phyloP scores from a whole-genome alignment of 2,329 filamentous ascomycete genomes.

The Colletotrichum siamense region DNA sequence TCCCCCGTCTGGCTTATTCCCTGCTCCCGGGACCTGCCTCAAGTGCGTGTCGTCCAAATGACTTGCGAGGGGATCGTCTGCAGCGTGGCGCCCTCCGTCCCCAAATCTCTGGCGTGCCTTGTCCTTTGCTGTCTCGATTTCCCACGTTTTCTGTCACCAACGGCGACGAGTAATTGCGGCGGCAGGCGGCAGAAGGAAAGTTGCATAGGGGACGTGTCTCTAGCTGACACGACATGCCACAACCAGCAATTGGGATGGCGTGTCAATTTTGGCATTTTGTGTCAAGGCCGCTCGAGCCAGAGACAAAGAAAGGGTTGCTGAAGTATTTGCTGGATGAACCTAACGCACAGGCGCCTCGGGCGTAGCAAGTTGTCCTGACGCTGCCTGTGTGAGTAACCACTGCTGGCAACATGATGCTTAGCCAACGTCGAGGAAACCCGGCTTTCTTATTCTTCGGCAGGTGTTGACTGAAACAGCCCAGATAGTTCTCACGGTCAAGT shows the following conservation, averaged over 20 bases:
- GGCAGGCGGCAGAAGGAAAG: not conserved
- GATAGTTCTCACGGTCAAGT: not conserved
- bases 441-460: not conserved
- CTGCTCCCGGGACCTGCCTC: constrained; percentile 2
- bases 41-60: constrained; percentile 10
- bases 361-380: not conserved
- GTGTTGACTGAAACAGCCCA: not conserved
- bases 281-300: not conserved
- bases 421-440: not conserved
- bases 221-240: not conserved
- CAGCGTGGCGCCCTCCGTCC: not conserved
- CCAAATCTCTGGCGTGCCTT: not conserved
- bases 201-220: not conserved
- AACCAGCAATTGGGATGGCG: not conserved
- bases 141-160: not conserved
- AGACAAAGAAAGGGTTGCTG: not conserved
- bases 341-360: not conserved
- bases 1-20: constrained; percentile 8
- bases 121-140: not conserved
- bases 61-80: not conserved
- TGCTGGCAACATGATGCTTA: not conserved
- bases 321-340: not conserved
- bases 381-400: not conserved
- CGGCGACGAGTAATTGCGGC: not conserved
- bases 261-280: not conserved